Percentiles rank a stretch among this genome's conserved stretches.
phyloP scores from a whole-genome alignment of 176 grass and related monocot species.

The Hordeum vulgare region DNA sequence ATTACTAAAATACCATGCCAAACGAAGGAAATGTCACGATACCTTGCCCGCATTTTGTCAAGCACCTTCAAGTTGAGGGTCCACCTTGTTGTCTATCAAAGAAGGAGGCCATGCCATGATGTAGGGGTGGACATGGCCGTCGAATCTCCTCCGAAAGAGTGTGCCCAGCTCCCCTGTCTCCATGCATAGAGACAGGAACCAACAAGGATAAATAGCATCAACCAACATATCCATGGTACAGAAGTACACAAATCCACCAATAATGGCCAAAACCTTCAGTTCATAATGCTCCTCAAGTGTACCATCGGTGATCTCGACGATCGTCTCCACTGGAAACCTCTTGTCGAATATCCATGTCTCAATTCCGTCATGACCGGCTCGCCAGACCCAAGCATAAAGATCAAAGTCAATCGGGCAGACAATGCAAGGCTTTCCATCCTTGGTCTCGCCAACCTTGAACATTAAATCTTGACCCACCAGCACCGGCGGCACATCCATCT shows the following conservation, averaged over 20 bases:
- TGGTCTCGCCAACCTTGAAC: not conserved
- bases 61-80: not conserved
- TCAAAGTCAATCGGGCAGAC: not conserved
- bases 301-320: not conserved
- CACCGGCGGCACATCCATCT: not conserved
- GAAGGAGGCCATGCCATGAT: not conserved
- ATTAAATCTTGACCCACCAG: not conserved
- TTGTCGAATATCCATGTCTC: not conserved
- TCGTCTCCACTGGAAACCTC: not conserved
- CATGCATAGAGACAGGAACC: not conserved
- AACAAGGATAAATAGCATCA: not conserved
- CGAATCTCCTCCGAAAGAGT: not conserved
- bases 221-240: not conserved
- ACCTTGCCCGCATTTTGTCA: not conserved
- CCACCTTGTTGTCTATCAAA: not conserved
- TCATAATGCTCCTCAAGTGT: not conserved
- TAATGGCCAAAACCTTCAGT: not conserved
- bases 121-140: not conserved
- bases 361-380: not conserved
- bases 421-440: not conserved
- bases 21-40: not conserved
- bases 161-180: not conserved
- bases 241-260: not conserved
- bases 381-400: not conserved
- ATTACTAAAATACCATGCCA: not conserved